phyloP scores from a whole-genome alignment of 2,329 filamentous ascomycete species.

The Gaeumannomyces sp. region DNA sequence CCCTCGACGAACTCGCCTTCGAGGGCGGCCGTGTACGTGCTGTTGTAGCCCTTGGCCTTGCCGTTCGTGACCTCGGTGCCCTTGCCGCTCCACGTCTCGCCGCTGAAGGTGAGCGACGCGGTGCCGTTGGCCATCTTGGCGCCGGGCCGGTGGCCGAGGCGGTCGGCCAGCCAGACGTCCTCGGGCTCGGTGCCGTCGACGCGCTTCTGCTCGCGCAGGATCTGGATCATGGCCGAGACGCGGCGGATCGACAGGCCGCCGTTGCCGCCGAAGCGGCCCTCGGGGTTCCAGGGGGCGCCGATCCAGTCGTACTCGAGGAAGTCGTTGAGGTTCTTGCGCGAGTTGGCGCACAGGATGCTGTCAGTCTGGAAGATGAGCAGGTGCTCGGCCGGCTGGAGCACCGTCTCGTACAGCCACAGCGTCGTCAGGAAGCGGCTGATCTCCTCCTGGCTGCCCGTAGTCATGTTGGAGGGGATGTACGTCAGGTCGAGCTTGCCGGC shows the following conservation, averaged over 20 bases:
- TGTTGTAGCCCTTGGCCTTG: conserved; percentile 18
- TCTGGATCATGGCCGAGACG: conserved; percentile 45
- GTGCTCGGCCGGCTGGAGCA: conserved; percentile 45
- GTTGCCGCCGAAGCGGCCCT: conserved; percentile 41
- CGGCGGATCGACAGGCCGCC: conserved; percentile 47
- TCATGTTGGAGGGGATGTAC: conserved; percentile 46
- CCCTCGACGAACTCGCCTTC: conserved; percentile 31
- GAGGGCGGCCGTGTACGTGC: conserved; percentile 22
- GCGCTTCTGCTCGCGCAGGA: conserved; percentile 42
- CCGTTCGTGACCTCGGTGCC: conserved; percentile 17
- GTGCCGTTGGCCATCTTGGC: conserved; percentile 46
- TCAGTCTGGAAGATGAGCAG: conserved; percentile 50
- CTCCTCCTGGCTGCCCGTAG: conserved; percentile 43
- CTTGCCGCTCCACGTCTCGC: conserved; percentile 38
- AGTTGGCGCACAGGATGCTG: conserved; percentile 50
- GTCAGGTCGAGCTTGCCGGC: conserved; percentile 44
- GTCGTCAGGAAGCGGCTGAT: conserved; percentile 47
- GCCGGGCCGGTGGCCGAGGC: conserved; percentile 42
- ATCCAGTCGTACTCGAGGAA: conserved; percentile 49
- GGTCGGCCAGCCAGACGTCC: conserved; percentile 50
- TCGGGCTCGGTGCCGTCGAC: conserved; percentile 40
- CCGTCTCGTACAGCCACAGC: conserved; percentile 44
- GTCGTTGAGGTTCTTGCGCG: conserved; percentile 38
- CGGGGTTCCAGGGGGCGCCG: conserved; percentile 42
- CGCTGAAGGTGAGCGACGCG: conserved; percentile 41